Evolutionary conservation across 805 yeast genomes (phyloP).

Genomic region (Yarrowia divulgata): DNA sequence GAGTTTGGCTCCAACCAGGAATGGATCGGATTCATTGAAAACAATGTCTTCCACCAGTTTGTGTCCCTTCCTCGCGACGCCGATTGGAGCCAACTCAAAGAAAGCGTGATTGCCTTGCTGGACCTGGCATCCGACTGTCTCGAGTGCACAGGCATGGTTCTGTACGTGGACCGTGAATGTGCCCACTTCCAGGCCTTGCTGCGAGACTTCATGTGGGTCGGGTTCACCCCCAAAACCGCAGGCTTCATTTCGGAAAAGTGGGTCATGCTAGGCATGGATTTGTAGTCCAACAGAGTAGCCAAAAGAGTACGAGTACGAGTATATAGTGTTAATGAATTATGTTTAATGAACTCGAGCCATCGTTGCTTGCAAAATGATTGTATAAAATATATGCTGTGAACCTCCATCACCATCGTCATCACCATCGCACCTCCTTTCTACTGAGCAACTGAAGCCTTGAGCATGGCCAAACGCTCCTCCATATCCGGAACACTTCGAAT

Average conservation of each 20-base stretch:
- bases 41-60: conserved; percentile 37
- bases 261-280: conserved; percentile 36
- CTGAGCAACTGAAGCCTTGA: conserved; percentile 47
- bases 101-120: conserved; percentile 31
- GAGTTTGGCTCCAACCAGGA: conserved; percentile 34
- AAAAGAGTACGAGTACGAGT: not conserved
- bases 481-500: conserved; percentile 74
- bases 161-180: conserved; percentile 27
- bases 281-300: not conserved
- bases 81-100: conserved; percentile 35
- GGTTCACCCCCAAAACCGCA: conserved; percentile 31
- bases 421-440: not conserved
- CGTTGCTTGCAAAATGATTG: conserved; percentile 3
- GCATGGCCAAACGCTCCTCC: conserved; percentile 69
- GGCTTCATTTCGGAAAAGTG: conserved; percentile 35
- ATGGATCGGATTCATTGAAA: conserved; percentile 37
- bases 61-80: conserved; percentile 31
- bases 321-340: not conserved
- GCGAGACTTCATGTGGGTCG: conserved; percentile 39
- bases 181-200: conserved; percentile 21
- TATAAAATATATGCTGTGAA: conserved; percentile 36
- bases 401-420: conserved; percentile 6
- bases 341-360: not conserved
- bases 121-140: conserved; percentile 38
- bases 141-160: conserved; percentile 34